Conservation (phyloP, 2,329 filamentous ascomycete genomes). For the Teratosphaeria zuluensis region DNA sequence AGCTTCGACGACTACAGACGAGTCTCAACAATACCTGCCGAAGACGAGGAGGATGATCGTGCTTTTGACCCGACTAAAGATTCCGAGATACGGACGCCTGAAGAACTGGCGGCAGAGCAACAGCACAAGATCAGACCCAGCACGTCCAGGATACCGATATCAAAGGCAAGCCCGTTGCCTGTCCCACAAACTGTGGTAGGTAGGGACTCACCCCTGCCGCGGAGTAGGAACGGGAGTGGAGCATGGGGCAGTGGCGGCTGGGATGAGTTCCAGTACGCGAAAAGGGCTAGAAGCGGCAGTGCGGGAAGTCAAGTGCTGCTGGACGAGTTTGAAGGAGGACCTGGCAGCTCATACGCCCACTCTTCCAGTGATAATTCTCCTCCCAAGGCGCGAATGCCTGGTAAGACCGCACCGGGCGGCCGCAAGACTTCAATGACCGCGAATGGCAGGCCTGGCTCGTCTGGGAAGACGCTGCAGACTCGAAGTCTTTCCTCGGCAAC, state of each 20-base stretch:
- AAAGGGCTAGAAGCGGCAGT: constrained; percentile 57
- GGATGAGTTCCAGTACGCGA: constrained; percentile 32
- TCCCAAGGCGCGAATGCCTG: constrained; percentile 31
- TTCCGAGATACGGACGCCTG: constrained; percentile 68
- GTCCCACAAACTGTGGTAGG: constrained; percentile 64
- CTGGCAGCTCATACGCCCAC: constrained; percentile 19
- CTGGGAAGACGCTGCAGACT: constrained; percentile 1
- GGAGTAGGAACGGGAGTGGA: constrained; percentile 47
- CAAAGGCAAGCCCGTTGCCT: constrained; percentile 68
- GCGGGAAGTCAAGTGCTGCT: constrained; percentile 43
- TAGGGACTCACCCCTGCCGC: constrained; percentile 57
- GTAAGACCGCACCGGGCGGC: constrained; percentile 27
- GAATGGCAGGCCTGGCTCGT: constrained; percentile 12
- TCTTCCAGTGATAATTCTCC: constrained; percentile 21
- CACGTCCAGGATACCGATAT: constrained; percentile 76
- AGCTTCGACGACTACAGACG: constrained; percentile 14
- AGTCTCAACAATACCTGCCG: constrained; percentile 23
- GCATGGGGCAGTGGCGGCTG: constrained; percentile 48
- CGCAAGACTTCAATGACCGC: constrained; percentile 10
- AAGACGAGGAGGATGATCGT: constrained; percentile 34
- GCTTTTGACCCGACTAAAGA: constrained; percentile 37
- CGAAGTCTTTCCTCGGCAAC: neutral
- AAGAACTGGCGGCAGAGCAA: constrained; percentile 58
- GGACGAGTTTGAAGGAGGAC: constrained; percentile 40
- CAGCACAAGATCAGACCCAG: constrained; percentile 36